Evolutionary conservation across 176 grass and related monocot species (phyloP).

Genomic region (Cenchrus purpureus): DNA sequence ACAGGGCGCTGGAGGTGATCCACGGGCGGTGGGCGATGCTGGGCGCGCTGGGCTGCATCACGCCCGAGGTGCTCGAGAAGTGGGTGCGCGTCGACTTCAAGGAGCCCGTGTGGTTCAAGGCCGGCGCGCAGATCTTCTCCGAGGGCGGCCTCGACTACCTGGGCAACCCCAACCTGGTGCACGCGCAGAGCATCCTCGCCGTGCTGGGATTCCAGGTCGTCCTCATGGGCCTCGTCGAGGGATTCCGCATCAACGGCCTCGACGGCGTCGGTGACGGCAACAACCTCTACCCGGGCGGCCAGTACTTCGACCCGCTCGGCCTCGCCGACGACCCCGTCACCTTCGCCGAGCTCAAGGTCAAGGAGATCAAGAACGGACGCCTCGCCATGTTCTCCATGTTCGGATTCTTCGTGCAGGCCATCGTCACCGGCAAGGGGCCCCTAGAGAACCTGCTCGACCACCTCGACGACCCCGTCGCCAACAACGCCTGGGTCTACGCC

Average conservation of each 20-base stretch:
- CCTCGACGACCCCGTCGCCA: slow-evolving; percentile 83
- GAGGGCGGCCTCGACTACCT: slow-evolving; percentile 97
- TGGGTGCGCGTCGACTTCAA: slow-evolving; percentile 95
- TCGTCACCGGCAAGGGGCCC: slow-evolving; percentile 89
- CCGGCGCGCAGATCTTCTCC: slow-evolving; percentile 95
- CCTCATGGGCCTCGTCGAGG: slow-evolving; percentile 95
- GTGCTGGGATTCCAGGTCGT: slow-evolving; percentile 87
- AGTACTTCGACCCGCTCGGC: slow-evolving; percentile 89
- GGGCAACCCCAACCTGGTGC: slow-evolving; percentile 95
- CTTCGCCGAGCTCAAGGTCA: slow-evolving; percentile 93
- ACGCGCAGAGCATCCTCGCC: slow-evolving; percentile 96
- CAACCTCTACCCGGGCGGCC: slow-evolving; percentile 90
- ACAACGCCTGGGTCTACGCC: slow-evolving; percentile 96
- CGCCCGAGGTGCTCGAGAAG: slow-evolving; percentile 84
- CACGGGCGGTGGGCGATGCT: slow-evolving; percentile 97
- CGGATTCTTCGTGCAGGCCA: slow-evolving; percentile 91
- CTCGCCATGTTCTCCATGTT: slow-evolving; percentile 99
- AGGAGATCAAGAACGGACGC: slow-evolving; percentile 95
- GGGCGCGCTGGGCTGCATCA: slow-evolving; percentile 90
- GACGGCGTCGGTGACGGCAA: slow-evolving; percentile 89
- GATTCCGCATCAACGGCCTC: slow-evolving; percentile 91
- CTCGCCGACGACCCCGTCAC: slow-evolving; percentile 84
- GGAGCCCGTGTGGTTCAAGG: slow-evolving; percentile 99
- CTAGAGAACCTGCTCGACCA: slow-evolving; percentile 97
- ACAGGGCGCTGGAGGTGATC: slow-evolving; percentile 95